Conservation (phyloP, 73 alveolate genomes). For the Tetrahymena borealis region DNA sequence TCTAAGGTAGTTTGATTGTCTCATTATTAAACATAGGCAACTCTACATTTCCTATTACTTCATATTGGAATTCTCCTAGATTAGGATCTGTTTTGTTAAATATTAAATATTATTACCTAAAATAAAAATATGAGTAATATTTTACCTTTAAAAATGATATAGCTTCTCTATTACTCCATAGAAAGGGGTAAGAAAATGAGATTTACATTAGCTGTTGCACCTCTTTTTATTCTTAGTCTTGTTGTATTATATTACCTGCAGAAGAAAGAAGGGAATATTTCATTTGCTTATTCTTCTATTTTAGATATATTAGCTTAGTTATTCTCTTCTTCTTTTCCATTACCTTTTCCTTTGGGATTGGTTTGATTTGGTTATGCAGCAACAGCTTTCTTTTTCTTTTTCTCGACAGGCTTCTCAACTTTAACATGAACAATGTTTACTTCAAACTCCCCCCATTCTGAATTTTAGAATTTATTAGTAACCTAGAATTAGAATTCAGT, state of each 20-base stretch:
- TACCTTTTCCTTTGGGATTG: background rate
- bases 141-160: slow-evolving; percentile 58
- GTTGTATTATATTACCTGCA: slow-evolving; percentile 48
- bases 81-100: slow-evolving; percentile 70
- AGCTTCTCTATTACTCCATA: slow-evolving; percentile 86
- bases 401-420: slow-evolving; percentile 16
- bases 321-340: background rate
- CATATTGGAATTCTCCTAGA: slow-evolving; percentile 55
- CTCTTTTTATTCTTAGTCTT: slow-evolving; percentile 53
- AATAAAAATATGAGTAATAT: background rate
- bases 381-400: slow-evolving; percentile 41
- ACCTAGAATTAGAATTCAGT: slow-evolving; percentile 25
- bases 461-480: slow-evolving; percentile 23
- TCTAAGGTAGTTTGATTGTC: background rate
- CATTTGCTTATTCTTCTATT: slow-evolving; percentile 5
- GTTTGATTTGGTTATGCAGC: background rate
- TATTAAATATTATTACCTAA: no score
- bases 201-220: slow-evolving; percentile 75
- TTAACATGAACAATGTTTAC: slow-evolving; percentile 48
- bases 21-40: slow-evolving; percentile 23
- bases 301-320: slow-evolving; percentile 1
- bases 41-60: slow-evolving; percentile 29
- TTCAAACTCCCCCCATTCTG: slow-evolving; percentile 43
- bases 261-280: slow-evolving; percentile 54
- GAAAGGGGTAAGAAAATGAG: slow-evolving; percentile 84